phyloP scores from a whole-genome alignment of 228 moss, liverwort and hornwort genomes.

The Sphagnum magellanicum region DNA sequence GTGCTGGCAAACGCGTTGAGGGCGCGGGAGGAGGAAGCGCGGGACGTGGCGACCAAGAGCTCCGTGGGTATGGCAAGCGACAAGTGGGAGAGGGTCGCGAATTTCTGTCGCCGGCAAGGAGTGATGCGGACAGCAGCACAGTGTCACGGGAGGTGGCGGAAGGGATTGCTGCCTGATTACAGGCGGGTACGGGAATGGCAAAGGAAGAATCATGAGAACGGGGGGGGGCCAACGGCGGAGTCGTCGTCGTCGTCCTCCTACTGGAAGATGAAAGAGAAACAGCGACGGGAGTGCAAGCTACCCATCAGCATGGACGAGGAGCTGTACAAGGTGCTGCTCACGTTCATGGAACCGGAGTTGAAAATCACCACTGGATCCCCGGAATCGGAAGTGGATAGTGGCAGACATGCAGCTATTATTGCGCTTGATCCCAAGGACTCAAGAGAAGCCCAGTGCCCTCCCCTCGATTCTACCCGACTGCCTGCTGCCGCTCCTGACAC shows the following conservation, averaged over 20 bases:
- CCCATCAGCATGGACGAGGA: slow-evolving; percentile 41
- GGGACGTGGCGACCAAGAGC: slow-evolving; percentile 40
- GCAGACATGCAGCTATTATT: slow-evolving; percentile 26
- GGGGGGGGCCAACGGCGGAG: no score
- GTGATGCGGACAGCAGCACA: slow-evolving; percentile 36
- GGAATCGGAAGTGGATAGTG: slow-evolving; percentile 51
- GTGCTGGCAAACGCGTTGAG: slow-evolving; percentile 39
- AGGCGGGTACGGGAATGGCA: slow-evolving; percentile 45
- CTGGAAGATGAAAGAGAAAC: slow-evolving; percentile 53
- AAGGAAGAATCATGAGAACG: slow-evolving; percentile 9
- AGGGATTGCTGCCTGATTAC: slow-evolving; percentile 33
- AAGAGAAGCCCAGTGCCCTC: slow-evolving; percentile 9
- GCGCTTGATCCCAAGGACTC: slow-evolving; percentile 11
- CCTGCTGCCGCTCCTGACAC: slow-evolving; percentile 20
- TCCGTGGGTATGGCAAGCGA: slow-evolving; percentile 39
- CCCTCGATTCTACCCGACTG: slow-evolving; percentile 4
- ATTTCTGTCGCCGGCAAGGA: slow-evolving; percentile 37
- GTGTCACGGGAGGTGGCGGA: slow-evolving; percentile 43
- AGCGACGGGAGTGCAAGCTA: slow-evolving; percentile 34
- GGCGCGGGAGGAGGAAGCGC: slow-evolving; percentile 36
- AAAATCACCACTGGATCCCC: slow-evolving; percentile 38
- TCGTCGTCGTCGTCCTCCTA: slow-evolving; percentile 22
- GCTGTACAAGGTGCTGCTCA: slow-evolving; percentile 36
- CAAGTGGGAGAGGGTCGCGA: slow-evolving; percentile 38
- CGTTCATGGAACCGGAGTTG: slow-evolving; percentile 37